Conservation (phyloP, 1,284 basidiomycete species). For the Cutaneotrichosporon curvatum region DNA sequence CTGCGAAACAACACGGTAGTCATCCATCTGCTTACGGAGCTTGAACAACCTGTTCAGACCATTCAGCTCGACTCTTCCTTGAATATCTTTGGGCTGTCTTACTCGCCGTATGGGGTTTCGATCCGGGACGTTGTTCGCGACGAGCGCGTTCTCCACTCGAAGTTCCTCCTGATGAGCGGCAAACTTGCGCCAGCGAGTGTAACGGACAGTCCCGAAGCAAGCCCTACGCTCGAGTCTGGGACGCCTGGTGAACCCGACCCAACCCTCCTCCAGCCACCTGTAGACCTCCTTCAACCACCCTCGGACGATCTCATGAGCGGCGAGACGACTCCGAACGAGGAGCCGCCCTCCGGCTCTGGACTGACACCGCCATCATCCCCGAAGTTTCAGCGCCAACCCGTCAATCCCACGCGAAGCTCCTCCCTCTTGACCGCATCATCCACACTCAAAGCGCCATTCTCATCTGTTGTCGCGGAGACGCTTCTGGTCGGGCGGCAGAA, state of each 20-base stretch:
- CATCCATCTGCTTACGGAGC: constrained; percentile 70
- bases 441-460: constrained; percentile 20
- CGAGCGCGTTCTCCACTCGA: constrained; percentile 26
- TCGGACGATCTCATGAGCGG: neutral
- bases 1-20: constrained; percentile 70
- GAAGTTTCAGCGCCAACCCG: constrained; percentile 19
- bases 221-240: neutral
- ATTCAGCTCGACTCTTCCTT: constrained; percentile 52
- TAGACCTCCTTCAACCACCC: no score
- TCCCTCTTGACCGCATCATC: constrained; percentile 18
- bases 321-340: constrained; percentile 14
- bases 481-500: constrained; percentile 43
- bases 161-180: constrained; percentile 27
- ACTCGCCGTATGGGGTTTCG: constrained; percentile 43
- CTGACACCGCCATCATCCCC: constrained; percentile 38
- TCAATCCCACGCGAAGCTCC: constrained; percentile 16
- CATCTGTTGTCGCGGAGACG: constrained; percentile 39
- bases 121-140: constrained; percentile 40
- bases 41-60: constrained; percentile 61
- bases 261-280: neutral
- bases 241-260: neutral
- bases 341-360: constrained; percentile 38
- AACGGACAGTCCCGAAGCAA: neutral
- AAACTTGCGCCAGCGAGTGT: constrained; percentile 19
- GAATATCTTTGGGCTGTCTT: constrained; percentile 29